Evolutionary conservation across 345 rosid genomes (phyloP), one percentile per base, ranked within the genome.

Genomic region (Excoecaria cochinchinensis): DNA sequence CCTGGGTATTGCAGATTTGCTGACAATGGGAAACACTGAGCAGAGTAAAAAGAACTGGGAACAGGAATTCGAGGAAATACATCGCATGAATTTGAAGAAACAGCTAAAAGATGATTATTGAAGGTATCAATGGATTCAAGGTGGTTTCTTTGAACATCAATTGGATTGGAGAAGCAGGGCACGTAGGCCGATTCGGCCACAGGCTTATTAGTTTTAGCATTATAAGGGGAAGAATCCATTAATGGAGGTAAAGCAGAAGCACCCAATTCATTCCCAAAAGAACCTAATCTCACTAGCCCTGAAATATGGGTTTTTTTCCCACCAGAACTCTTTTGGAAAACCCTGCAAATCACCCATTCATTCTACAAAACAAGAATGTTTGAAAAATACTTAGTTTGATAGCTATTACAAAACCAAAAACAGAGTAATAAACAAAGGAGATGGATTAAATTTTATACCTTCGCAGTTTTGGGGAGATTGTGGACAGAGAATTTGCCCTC

Each of bases 321-420:
- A 24, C 88, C 95, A 8, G 70, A 80, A 72, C 79, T 81, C 87
- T 95, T 95, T 15, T 92, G 90, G 77, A 94, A 92, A 14, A 95
- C 90, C 83, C 98, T 85, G 76, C 92, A 89, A 70, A 94, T 90
- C 77, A 94, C 97, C 97, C 98, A 94, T 74, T 94, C 98, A 76
- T 91, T 92, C 98, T 92, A 74, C 86, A 71, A 65, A 75, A 12
- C 11, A 25, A 42, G 13, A 62, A 36, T 62, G 4, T 36, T 4
- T 21, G 44, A 3, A 5, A 39, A 57, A 31, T 31, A 31, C 31
- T 7, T 31, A 67, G 56, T 22, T 48, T 22, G 55, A 17, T 56
- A 61, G 47, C 62, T 44, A 0, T 55, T 60, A 31, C 44, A 44
- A 46, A 58, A 66, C 69, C 72, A 73, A 48, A 50, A 84, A 77